phyloP scores from a whole-genome alignment of 208 protist genomes.

The Lotmaria passim region DNA sequence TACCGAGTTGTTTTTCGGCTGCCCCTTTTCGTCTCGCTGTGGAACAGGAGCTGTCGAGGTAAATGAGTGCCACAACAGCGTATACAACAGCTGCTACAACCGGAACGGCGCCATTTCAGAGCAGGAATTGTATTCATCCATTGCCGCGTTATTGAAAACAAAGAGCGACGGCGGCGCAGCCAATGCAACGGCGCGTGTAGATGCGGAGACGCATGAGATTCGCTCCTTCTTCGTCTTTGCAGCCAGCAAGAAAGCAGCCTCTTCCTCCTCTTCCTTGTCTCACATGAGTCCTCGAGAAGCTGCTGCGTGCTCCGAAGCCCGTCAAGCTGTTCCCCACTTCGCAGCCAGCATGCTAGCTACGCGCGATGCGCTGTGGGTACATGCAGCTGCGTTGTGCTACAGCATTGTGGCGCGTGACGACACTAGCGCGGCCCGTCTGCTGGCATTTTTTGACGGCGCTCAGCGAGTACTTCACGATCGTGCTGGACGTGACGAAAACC shows the following conservation, averaged over 20 bases:
- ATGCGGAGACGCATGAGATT: conserved; percentile 10
- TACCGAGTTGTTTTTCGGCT: conserved; percentile 33
- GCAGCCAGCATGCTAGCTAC: background rate
- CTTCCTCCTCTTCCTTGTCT: no score
- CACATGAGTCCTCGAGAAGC: no score
- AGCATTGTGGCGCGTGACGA: conserved; percentile 19
- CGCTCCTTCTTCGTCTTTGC: conserved; percentile 13
- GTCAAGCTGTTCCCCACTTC: background rate
- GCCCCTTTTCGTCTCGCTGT: background rate
- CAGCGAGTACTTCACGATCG: background rate
- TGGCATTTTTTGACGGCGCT: conserved; percentile 2
- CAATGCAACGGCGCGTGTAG: background rate
- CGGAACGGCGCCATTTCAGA: conserved; percentile 13
- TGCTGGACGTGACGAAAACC: background rate
- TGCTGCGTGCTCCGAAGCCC: background rate
- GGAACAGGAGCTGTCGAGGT: background rate
- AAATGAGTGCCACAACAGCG: background rate
- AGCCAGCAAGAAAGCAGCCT: no score
- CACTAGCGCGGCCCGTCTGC: conserved; percentile 5
- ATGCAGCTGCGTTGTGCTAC: conserved; percentile 30
- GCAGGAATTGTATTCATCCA: background rate
- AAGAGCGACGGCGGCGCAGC: background rate
- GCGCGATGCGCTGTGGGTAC: conserved; percentile 27
- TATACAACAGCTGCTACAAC: conserved; percentile 19
- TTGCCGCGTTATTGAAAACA: background rate